A percentile compares a stretch with the other conserved stretches of the same genome.
phyloP scores from a whole-genome alignment of 208 protist genomes.

The Zelonia costaricensis region DNA sequence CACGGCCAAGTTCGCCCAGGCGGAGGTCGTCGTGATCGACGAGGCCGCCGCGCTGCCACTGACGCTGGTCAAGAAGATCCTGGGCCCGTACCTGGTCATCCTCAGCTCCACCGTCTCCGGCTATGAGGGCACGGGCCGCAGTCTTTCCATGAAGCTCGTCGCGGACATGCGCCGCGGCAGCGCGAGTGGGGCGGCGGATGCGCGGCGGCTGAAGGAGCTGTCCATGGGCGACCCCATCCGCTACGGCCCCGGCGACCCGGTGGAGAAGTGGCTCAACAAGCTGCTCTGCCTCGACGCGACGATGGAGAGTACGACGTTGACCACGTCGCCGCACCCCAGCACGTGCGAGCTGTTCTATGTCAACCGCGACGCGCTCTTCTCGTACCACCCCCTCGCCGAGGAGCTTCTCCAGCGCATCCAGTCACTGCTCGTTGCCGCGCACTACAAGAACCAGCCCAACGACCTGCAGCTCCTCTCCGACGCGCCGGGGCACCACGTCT shows the following conservation, averaged over 20 bases:
- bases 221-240: slow-evolving; percentile 97
- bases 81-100: slow-evolving; percentile 99
- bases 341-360: slow-evolving; percentile 98
- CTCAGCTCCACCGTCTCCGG: slow-evolving; percentile 99
- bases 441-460: slow-evolving; percentile 99
- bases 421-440: slow-evolving; percentile 94
- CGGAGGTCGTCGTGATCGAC: slow-evolving; percentile 99
- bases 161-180: slow-evolving; percentile 94
- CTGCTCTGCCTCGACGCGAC: slow-evolving; percentile 98
- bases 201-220: slow-evolving; percentile 93
- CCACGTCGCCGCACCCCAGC: slow-evolving; percentile 90
- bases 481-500: slow-evolving; percentile 98
- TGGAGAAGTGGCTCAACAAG: slow-evolving; percentile 98
- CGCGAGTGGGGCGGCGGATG: slow-evolving; percentile 10
- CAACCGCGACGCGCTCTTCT: slow-evolving; percentile 99
- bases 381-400: slow-evolving; percentile 95
- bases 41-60: slow-evolving; percentile 99
- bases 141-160: slow-evolving; percentile 99
- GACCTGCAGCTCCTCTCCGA: slow-evolving; percentile 99
- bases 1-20: slow-evolving; percentile 93
- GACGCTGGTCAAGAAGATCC: slow-evolving; percentile 95
- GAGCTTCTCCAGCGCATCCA: slow-evolving; percentile 96
- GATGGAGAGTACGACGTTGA: slow-evolving; percentile 42
- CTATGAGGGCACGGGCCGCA: slow-evolving; percentile 99
- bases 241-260: slow-evolving; percentile 95